Conservation (phyloP, 2,329 filamentous ascomycete genomes). For the Tricladium varicosporioides region DNA sequence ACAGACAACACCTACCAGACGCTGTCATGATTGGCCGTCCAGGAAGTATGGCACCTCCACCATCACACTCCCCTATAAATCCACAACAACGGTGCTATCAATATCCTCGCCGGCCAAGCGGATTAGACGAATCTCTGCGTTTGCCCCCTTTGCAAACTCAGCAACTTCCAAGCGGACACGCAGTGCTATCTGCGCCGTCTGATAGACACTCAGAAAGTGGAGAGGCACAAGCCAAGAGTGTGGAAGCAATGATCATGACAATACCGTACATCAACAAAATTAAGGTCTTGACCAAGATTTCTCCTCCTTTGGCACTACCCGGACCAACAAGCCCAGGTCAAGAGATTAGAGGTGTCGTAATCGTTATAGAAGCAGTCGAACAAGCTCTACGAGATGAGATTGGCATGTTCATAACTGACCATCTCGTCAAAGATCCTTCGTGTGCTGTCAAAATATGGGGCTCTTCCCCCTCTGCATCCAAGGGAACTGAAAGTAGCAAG, state of each 20-base stretch:
- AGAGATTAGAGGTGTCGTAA: slow-evolving; percentile 68
- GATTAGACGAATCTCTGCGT: slow-evolving; percentile 34
- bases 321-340: slow-evolving; percentile 35
- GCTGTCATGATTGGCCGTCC: slow-evolving; percentile 20
- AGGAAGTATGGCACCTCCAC: slow-evolving; percentile 32
- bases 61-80: slow-evolving; percentile 26
- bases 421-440: slow-evolving; percentile 28
- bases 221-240: slow-evolving; percentile 42
- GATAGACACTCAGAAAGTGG: slow-evolving; percentile 32
- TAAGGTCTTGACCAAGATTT: slow-evolving; percentile 71
- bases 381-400: slow-evolving; percentile 49
- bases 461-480: not conserved
- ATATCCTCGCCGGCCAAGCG: slow-evolving; percentile 25
- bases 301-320: slow-evolving; percentile 57
- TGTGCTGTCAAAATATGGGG: slow-evolving; percentile 31
- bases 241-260: slow-evolving; percentile 72
- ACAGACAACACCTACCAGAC: slow-evolving; percentile 35
- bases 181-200: slow-evolving; percentile 36
- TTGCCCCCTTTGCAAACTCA: slow-evolving; percentile 36
- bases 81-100: slow-evolving; percentile 23
- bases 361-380: slow-evolving; percentile 78
- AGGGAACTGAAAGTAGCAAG: not conserved
- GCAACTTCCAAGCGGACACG: slow-evolving; percentile 33
- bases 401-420: slow-evolving; percentile 55
- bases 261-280: slow-evolving; percentile 76